Percentiles rank a stretch among this genome's conserved stretches.
These are phyloP conservation scores for Simplicillium aogashimaense DNA, from an alignment of 2,329 filamentous ascomycete species.

Conservation along the genomic window DNA sequence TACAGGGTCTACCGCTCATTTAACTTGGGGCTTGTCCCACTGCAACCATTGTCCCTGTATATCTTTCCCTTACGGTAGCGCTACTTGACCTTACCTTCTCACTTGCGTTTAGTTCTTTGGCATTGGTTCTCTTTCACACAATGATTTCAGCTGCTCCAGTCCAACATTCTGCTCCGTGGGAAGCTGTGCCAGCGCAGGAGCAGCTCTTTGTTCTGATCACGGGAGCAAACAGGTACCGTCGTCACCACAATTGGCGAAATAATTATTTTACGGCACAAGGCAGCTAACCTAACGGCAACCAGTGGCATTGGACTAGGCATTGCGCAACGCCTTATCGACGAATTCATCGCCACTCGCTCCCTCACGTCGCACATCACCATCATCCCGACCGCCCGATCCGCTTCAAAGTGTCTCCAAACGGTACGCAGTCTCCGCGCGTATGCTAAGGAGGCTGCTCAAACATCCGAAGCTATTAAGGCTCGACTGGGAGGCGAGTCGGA, in stretches of 20 bases:
- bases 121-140: neutral
- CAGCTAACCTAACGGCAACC: constrained; percentile 6
- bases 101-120: no score
- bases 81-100: no score
- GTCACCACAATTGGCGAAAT: constrained; percentile 6
- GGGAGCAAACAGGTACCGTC: constrained; percentile 80
- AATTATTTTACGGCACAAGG: neutral
- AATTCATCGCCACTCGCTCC: constrained; percentile 66
- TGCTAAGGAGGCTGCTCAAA: constrained; percentile 30
- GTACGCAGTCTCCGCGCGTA: constrained; percentile 54
- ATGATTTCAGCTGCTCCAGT: constrained; percentile 5
- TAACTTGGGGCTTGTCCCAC: no score
- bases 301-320: constrained; percentile 84
- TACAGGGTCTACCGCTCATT: no score
- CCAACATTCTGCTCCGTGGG: constrained; percentile 22
- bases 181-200: constrained; percentile 24
- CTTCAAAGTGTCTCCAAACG: constrained; percentile 65
- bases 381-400: constrained; percentile 73
- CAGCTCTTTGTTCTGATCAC: constrained; percentile 64
- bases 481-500: constrained; percentile 19
- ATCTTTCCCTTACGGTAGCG: no score
- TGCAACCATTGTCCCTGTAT: no score
- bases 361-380: constrained; percentile 62
- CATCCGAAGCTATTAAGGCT: constrained; percentile 25
- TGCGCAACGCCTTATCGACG: constrained; percentile 77